Conservation (phyloP, 768 basidiomycete species). For the Scleroderma citrinum region DNA sequence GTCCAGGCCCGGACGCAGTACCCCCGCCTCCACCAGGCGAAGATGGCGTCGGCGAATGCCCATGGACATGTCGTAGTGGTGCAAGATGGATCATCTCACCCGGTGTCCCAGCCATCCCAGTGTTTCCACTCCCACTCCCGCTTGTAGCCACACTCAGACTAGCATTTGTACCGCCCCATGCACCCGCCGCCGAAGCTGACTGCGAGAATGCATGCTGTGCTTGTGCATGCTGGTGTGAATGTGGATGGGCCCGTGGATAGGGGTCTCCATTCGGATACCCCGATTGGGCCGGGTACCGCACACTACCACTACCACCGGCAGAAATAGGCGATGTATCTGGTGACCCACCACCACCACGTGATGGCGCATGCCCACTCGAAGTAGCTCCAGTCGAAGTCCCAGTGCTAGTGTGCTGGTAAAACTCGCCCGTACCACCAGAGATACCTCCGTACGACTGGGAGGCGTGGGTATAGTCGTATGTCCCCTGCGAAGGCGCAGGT, state of each 20-base stretch:
- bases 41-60: slow-evolving; percentile 20
- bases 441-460: slow-evolving; percentile 3
- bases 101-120: background rate
- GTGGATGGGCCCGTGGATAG: slow-evolving; percentile 9
- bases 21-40: slow-evolving; percentile 16
- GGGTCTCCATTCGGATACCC: background rate
- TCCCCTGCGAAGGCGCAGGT: slow-evolving; percentile 9
- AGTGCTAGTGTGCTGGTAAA: background rate
- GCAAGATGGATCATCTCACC: slow-evolving; percentile 32
- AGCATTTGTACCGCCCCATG: no score
- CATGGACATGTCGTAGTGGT: slow-evolving; percentile 22
- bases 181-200: background rate
- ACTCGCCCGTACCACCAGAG: slow-evolving; percentile 1
- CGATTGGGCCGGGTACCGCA: background rate
- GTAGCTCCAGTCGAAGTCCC: no score
- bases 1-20: no score
- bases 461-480: slow-evolving; percentile 4
- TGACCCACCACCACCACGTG: slow-evolving; percentile 12
- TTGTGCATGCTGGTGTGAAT: slow-evolving; percentile 4
- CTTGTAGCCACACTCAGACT: slow-evolving; percentile 5
- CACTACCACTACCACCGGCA: background rate
- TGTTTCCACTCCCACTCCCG: background rate
- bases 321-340: slow-evolving; percentile 10
- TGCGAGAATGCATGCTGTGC: slow-evolving; percentile 4
- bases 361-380: slow-evolving; percentile 9